Evolutionary conservation across 1,284 basidiomycete species (phyloP).

Genomic region (Cryptococcus sp.): DNA sequence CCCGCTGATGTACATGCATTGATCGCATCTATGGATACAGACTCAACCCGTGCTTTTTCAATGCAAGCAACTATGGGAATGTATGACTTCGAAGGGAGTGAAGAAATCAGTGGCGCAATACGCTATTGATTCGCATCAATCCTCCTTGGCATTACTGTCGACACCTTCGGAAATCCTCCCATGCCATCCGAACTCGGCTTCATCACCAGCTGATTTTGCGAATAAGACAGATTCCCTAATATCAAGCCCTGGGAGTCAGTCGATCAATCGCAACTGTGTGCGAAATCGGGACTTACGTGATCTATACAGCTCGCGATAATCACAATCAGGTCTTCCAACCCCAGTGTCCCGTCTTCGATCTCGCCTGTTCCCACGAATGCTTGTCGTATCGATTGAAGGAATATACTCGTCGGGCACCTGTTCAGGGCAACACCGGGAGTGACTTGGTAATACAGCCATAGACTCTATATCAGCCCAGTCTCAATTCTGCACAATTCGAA

Average conservation of each 20-base stretch:
- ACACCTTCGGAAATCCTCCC: slow-evolving; percentile 36
- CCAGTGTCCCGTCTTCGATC: slow-evolving; percentile 35
- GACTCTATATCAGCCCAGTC: slow-evolving; percentile 11
- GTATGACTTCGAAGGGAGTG: no score
- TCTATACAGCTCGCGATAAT: slow-evolving; percentile 43
- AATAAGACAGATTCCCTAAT: slow-evolving; percentile 38
- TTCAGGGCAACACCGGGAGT: slow-evolving; percentile 20
- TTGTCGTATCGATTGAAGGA: slow-evolving; percentile 20
- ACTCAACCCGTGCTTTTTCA: no score
- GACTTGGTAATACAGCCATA: slow-evolving; percentile 26
- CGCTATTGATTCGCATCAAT: slow-evolving; percentile 7
- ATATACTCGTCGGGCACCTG: slow-evolving; percentile 40
- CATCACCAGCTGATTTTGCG: slow-evolving; percentile 36
- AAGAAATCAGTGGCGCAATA: no score
- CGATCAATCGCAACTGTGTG: background rate
- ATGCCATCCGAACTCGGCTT: slow-evolving; percentile 32
- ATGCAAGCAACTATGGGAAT: no score
- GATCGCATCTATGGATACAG: no score
- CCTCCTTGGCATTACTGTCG: slow-evolving; percentile 22
- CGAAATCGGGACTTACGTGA: slow-evolving; percentile 32
- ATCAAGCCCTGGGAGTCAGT: slow-evolving; percentile 29
- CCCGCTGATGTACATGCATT: no score
- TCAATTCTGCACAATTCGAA: background rate
- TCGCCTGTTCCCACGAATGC: slow-evolving; percentile 38
- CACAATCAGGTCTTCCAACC: slow-evolving; percentile 42